Evolutionary conservation across 441 rosid genomes (phyloP).

Genomic region (Erysimum cheiri): DNA sequence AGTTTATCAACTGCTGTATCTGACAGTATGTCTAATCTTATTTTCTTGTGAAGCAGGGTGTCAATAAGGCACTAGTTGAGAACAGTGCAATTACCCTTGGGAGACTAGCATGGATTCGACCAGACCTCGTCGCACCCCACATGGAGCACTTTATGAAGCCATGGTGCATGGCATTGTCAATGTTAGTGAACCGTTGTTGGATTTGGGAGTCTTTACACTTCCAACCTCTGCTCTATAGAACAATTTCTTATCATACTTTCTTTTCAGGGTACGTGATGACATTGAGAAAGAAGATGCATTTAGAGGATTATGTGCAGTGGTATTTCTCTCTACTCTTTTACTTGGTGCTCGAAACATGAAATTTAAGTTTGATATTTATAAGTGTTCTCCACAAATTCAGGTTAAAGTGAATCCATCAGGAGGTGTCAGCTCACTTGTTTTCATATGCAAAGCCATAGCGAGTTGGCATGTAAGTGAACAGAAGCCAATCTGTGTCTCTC

Average conservation of each 20-base stretch:
- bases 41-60: constrained; percentile 60
- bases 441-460: constrained; percentile 90
- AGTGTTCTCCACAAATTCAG: constrained; percentile 48
- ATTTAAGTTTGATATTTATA: constrained; percentile 14
- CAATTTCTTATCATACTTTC: constrained; percentile 12
- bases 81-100: constrained; percentile 98
- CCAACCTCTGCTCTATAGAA: constrained; percentile 1
- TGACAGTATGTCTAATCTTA: constrained; percentile 8
- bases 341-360: constrained; percentile 12
- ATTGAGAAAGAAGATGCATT: constrained; percentile 98
- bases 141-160: constrained; percentile 95
- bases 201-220: constrained; percentile 13
- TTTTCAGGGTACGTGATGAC: constrained; percentile 90
- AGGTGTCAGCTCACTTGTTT: constrained; percentile 85
- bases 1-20: constrained; percentile 18
- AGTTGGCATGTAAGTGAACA: constrained; percentile 90
- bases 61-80: constrained; percentile 85
- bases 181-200: constrained; percentile 39
- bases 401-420: constrained; percentile 92
- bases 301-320: constrained; percentile 97
- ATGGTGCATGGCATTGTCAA: constrained; percentile 84
- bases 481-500: background rate
- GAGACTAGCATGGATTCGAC: constrained; percentile 98
- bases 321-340: constrained; percentile 41
- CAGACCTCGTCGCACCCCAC: constrained; percentile 89